Conservation (phyloP, 129 eudicot genomes). For the Cynara cardunculus region DNA sequence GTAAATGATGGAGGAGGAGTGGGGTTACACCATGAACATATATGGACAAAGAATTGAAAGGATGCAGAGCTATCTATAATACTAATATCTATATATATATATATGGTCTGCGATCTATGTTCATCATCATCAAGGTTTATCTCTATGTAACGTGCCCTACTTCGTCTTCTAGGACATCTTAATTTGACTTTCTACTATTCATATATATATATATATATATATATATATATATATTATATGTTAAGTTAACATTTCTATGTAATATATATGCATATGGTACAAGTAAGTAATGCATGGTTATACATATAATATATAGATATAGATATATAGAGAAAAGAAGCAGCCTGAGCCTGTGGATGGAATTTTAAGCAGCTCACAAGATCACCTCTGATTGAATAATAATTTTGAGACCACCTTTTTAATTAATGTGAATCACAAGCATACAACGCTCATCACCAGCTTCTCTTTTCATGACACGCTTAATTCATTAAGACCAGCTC, state of each 20-base stretch:
- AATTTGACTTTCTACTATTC: conserved; percentile 44
- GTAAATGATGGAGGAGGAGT: conserved; percentile 11
- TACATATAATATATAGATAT: no score
- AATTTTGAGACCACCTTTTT: conserved; percentile 41
- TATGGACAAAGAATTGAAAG: conserved; percentile 28
- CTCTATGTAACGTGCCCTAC: conserved; percentile 38
- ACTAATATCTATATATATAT: neutral
- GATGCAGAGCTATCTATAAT: conserved; percentile 1
- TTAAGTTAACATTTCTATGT: neutral
- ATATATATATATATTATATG: neutral
- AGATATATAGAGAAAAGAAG: conserved; percentile 15
- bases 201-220: neutral
- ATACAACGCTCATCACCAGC: conserved; percentile 57
- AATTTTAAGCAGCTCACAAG: conserved; percentile 54
- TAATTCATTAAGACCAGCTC: conserved; percentile 38
- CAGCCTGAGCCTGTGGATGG: conserved; percentile 48
- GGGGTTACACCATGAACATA: conserved; percentile 29
- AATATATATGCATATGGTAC: no score
- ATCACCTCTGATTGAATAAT: conserved; percentile 18
- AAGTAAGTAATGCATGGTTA: no score
- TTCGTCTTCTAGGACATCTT: conserved; percentile 41
- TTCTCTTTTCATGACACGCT: conserved; percentile 66
- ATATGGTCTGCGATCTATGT: conserved; percentile 20
- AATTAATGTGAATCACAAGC: conserved; percentile 80
- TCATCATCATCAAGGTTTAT: conserved; percentile 20